Evolutionary conservation across 148 eudicot species (phyloP), one percentile per base, ranked within the genome.

Genomic region (Dianthus caryophyllus): DNA sequence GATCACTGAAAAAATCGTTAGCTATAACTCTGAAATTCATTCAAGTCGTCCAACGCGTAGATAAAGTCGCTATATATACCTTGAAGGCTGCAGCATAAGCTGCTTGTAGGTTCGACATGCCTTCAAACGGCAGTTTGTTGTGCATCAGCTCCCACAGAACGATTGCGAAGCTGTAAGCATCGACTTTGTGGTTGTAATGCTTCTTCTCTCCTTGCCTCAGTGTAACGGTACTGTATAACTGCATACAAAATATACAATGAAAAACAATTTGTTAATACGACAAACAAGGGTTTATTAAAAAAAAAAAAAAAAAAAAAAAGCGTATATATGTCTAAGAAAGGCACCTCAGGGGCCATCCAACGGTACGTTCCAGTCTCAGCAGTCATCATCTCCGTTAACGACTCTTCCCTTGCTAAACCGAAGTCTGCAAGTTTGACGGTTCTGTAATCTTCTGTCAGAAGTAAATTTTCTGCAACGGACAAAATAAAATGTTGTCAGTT

Each of bases 71-170:
- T 0, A 62, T 61, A 15, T n/a, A 76, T 78, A 88, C 98, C 78
- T 87, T 90, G 76, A 93, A 93, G 62, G 98, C 98, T 51, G 97
- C 98, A 49, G 97, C 98, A 77, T 94, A 94, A 0, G 98, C 97
- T 22, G 97, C 98, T 80, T 94, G 98, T 65, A 94, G 80, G 85
- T 90, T 90, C 27, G 97, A 90, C 97, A 90, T 94, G 83, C 98
- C 98, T 78, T 90, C 97, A 71, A 94, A 93, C 49, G 98, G 98
- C 62, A 83, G 69, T 78, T 86, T 90, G 66, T 94, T 94, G 66
- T 85, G 89, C 64, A 94, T 62, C 76, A 94, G 92, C 79, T 94
- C 98, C 98, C 98, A 94, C 66, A 94, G 80, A 7, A 94, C 97
- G 64, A 94, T 90, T 4, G 98, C 95, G 70, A 94, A 94, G 76